phyloP scores from a whole-genome alignment of 495 filamentous ascomycete species.

The Melanomma pulvis-pyrius region DNA sequence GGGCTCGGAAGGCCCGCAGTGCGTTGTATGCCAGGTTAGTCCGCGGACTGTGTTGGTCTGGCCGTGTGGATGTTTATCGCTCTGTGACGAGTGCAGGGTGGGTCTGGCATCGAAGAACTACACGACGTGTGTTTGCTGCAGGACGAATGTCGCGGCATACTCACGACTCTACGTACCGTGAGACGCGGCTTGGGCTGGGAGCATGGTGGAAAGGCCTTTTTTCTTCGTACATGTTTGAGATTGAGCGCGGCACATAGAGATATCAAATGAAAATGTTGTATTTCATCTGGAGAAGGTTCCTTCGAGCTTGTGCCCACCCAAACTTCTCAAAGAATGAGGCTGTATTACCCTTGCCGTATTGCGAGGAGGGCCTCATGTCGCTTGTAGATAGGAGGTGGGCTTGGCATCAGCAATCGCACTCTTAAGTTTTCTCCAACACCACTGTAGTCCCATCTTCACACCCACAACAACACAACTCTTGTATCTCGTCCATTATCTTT shows the following conservation, averaged over 20 bases:
- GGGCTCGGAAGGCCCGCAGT: constrained; percentile 76
- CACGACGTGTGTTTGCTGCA: constrained; percentile 90
- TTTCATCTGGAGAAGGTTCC: not conserved
- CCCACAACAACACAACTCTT: not conserved
- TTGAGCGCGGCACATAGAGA: not conserved
- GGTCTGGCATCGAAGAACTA: constrained; percentile 96
- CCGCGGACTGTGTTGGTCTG: constrained; percentile 90
- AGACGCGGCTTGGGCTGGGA: not conserved
- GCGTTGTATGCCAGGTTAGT: constrained; percentile 88
- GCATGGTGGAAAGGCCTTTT: not conserved
- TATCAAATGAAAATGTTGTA: not conserved
- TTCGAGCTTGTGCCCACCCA: too few relatives aligned
- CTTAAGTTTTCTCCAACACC: not conserved
- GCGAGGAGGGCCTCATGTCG: not conserved
- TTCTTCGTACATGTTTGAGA: constrained; percentile 4
- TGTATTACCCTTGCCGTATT: too few relatives aligned
- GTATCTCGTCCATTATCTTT: not conserved
- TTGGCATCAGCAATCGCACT: not conserved
- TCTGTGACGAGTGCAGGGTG: constrained; percentile 94
- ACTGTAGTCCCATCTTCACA: constrained; percentile 2
- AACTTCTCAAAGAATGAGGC: too few relatives aligned
- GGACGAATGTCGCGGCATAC: constrained; percentile 83
- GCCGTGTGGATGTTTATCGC: constrained; percentile 91
- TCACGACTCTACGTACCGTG: constrained; percentile 87
- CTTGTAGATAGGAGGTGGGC: not conserved